These are phyloP conservation scores for Phytopythium helicoides DNA, from an alignment of 352 stramenopile species.

Conservation along the genomic window DNA sequence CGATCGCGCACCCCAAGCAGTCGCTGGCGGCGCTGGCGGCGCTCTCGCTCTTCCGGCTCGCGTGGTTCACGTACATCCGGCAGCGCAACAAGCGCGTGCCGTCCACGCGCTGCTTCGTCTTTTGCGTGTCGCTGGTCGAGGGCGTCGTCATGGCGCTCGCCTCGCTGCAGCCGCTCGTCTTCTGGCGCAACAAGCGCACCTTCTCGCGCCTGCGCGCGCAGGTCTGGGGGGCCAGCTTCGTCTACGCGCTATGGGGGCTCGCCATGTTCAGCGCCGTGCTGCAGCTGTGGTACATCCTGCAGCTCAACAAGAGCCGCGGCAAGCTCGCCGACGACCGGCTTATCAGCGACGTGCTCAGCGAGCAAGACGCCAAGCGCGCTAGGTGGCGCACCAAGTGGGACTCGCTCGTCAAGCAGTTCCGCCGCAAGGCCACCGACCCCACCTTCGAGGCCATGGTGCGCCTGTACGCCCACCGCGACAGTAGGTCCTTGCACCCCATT, in stretches of 20 bases:
- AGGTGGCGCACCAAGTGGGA: slow-evolving; percentile 75
- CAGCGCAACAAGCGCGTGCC: slow-evolving; percentile 66
- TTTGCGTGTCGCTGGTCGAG: slow-evolving; percentile 69
- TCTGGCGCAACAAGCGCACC: slow-evolving; percentile 42
- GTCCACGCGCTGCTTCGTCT: slow-evolving; percentile 76
- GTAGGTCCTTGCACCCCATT: no score
- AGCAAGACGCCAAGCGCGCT: slow-evolving; percentile 45
- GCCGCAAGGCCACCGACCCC: slow-evolving; percentile 54
- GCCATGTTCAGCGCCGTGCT: slow-evolving; percentile 49
- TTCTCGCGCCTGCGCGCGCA: slow-evolving; percentile 47
- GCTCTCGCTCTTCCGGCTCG: slow-evolving; percentile 48
- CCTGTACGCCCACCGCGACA: slow-evolving; percentile 78
- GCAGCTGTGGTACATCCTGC: slow-evolving; percentile 73
- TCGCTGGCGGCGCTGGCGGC: slow-evolving; percentile 56
- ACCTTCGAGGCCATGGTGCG: slow-evolving; percentile 83
- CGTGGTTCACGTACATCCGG: slow-evolving; percentile 70
- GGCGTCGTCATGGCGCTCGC: slow-evolving; percentile 35
- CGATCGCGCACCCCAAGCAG: slow-evolving; percentile 52
- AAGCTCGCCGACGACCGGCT: slow-evolving; percentile 58
- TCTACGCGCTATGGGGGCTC: slow-evolving; percentile 48
- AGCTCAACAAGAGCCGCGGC: slow-evolving; percentile 73
- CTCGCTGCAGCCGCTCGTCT: slow-evolving; percentile 67
- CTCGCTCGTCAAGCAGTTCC: slow-evolving; percentile 67
- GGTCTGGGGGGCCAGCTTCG: slow-evolving; percentile 50
- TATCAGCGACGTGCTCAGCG: slow-evolving; percentile 57